Evolutionary conservation across 2,329 filamentous ascomycete species (phyloP), one percentile per base, ranked within the genome.

Genomic region (Arthroderma sp.): DNA sequence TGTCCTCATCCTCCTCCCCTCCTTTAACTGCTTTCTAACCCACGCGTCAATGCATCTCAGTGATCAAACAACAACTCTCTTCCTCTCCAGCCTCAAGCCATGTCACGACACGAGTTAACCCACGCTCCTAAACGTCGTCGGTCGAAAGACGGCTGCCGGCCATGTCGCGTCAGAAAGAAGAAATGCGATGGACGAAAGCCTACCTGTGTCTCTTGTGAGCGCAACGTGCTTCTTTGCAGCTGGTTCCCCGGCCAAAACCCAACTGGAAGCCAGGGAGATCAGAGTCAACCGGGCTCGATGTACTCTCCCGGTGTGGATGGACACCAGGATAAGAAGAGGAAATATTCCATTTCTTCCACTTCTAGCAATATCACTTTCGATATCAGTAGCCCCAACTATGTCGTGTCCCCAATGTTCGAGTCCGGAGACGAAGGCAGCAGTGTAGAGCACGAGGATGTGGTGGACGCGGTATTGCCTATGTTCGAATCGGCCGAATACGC

Each of bases 111-210:
- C 32, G 11, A 11, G 8, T 9, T 11, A 2, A 34, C 8, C 32
- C 8, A 8, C 11, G 32, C 11, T 34, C 8, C 32, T 34, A 47
- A 47, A 31, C 36, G 40, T 22, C 45, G 45, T 15, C 40, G 45
- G 30, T 43, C 45, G 10, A 47, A 47, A 36, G 45, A 47, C 22
- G 45, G 45, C 28, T 47, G 45, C 27, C 40, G 45, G 22, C 45
- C 45, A 15, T 47, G 45, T 40, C 45, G 45, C 9, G 36, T 47
- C 15, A 36, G 45, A 11, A 47, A 47, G 41, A 47, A 47, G 41
- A 47, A 47, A 27, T 47, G 45, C 29, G 45, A 47, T 40, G 45
- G 45, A 9, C 36, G 45, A 37, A 47, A 44, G 29, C 45, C 45
- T 9, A 43, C 7, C 7, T 47, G 45, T 29, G 41, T 47, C 11